Evolutionary conservation across 1,139 yeast species (phyloP), one percentile per base, ranked within the genome.

Genomic region (Pichia sp.): DNA sequence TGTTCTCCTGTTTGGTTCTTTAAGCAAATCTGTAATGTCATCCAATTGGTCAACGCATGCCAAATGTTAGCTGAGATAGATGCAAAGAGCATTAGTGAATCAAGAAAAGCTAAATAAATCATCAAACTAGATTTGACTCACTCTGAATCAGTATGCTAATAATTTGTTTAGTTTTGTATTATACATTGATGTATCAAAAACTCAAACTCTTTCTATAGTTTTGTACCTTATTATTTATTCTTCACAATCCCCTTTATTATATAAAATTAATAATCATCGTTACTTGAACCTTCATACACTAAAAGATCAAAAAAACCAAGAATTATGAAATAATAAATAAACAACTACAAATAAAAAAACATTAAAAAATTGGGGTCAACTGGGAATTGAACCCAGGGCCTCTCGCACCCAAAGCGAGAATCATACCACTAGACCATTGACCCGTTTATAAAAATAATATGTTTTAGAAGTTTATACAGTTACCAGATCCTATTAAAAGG

Each of bases 41-140:
- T 94, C 54, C 99, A 94, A 68, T 71, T 94, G 76, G 76, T 79
- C 55, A 80, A 86, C 58, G 99, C 98, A 22, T 88, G 95, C 12
- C 68, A 85, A 43, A 75, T 80, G 49, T 74, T 94, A 61, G 97
- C 97, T 9, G 80, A 76, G 54, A 64, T 79, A 55, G 98, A 94
- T 65, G 94, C 92, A 18, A 79, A 76, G 48, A 85, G 78, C 25
- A 37, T 50, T 22, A 53, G 52, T 35, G 45, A 32, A 8, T 49
- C 43, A 26, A 48, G 51, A 50, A 50, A 50, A 29, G 16, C 39
- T 20, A 44, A 39, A 1, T 48, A 30, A 42, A n/a, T 27, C 1
- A 8, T 29, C 20, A 7, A 27, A 29, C 15, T 8, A n/a, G 7
- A 18, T 15, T 13, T 20, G 4, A 12, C 18, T 30, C 23, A 39